Evolutionary conservation across 108 stramenopile genomes (phyloP).

Genomic region (Cyclotella kingstonii): DNA sequence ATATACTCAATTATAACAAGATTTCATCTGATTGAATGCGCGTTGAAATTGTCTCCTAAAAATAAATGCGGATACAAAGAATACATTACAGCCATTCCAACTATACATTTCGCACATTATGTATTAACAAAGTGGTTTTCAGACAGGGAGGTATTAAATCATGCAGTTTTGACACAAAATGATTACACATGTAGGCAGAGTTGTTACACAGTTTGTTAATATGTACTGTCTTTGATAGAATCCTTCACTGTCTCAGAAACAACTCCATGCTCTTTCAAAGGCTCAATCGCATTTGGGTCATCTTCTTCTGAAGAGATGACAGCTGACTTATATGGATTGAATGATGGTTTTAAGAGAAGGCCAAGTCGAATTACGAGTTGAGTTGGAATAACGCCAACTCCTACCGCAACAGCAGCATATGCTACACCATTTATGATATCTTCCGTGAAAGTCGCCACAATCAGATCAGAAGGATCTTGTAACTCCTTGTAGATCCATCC

Average conservation of each 20-base stretch:
- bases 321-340: slow-evolving; percentile 34
- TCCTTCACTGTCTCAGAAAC: background rate
- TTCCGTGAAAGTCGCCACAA: slow-evolving; percentile 40
- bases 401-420: slow-evolving; percentile 35
- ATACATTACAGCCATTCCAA: no score
- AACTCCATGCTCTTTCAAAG: background rate
- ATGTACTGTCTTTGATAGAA: no score
- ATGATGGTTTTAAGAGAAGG: slow-evolving; percentile 12
- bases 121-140: no score
- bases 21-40: no score
- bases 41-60: no score
- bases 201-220: no score
- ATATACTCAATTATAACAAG: no score
- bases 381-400: slow-evolving; percentile 16
- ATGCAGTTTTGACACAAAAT: no score
- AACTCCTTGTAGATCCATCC: slow-evolving; percentile 58
- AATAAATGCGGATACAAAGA: no score
- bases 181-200: no score
- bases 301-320: background rate
- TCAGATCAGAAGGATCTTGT: slow-evolving; percentile 45
- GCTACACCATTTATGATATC: slow-evolving; percentile 34
- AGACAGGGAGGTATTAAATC: no score
- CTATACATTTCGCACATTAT: no score
- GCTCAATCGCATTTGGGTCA: background rate
- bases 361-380: slow-evolving; percentile 27